Evolutionary conservation across 1,284 basidiomycete species (phyloP).

Genomic region (Prillingera fragicola): DNA sequence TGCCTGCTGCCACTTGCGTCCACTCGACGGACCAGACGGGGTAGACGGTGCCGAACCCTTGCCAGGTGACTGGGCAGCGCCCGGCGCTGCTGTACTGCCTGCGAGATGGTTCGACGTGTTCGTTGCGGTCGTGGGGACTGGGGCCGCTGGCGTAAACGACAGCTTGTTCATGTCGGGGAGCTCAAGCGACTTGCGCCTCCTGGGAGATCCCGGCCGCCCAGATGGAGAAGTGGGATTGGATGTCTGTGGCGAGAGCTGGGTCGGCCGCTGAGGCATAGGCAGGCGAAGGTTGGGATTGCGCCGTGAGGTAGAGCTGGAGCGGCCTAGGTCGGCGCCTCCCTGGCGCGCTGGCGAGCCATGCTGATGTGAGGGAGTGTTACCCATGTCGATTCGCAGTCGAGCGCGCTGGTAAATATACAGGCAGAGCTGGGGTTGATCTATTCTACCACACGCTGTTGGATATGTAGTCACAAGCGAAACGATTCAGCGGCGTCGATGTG

Average conservation of each 20-base stretch:
- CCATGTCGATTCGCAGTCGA: too few relatives aligned
- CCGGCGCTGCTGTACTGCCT: conserved; percentile 5
- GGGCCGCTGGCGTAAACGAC: conserved; percentile 43
- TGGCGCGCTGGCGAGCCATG: conserved; percentile 25
- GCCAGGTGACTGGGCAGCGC: background rate
- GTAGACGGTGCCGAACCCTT: conserved; percentile 6
- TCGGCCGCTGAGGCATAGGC: conserved; percentile 34
- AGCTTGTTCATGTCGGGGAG: conserved; percentile 47
- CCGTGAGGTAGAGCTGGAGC: conserved; percentile 12
- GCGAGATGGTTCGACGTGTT: conserved; percentile 36
- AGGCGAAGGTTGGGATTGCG: conserved; percentile 38
- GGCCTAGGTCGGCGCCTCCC: conserved; percentile 12
- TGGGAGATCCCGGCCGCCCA: conserved; percentile 31
- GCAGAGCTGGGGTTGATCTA: too few relatives aligned
- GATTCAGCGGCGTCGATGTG: too few relatives aligned
- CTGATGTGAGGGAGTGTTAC: conserved; percentile 43
- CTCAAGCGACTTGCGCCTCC: conserved; percentile 46
- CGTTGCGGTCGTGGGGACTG: conserved; percentile 38
- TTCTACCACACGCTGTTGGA: too few relatives aligned
- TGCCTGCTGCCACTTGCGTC: conserved; percentile 32
- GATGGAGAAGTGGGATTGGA: conserved; percentile 42
- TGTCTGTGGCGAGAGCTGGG: conserved; percentile 33
- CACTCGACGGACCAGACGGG: background rate
- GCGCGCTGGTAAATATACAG: too few relatives aligned
- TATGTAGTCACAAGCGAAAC: too few relatives aligned